Conservation (phyloP, 768 basidiomycete species). For the Daedalea quercina region DNA sequence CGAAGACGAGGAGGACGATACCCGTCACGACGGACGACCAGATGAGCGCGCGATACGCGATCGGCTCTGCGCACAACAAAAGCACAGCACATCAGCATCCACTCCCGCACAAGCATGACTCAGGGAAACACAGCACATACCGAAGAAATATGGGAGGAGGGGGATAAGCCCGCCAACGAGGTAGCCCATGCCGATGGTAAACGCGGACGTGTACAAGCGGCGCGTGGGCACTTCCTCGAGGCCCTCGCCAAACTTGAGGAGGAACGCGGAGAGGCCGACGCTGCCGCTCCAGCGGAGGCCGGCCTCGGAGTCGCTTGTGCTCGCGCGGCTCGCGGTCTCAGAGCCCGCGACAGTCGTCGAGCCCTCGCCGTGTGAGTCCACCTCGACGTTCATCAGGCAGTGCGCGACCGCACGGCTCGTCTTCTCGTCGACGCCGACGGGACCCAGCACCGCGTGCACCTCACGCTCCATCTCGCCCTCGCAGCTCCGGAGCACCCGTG, state of each 20-base stretch:
- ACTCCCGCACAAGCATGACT: background rate
- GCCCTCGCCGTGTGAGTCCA: slow-evolving; percentile 21
- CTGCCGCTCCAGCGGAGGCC: slow-evolving; percentile 64
- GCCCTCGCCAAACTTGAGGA: slow-evolving; percentile 95
- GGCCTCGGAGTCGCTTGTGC: slow-evolving; percentile 44
- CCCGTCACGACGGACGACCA: slow-evolving; percentile 81
- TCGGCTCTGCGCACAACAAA: slow-evolving; percentile 42
- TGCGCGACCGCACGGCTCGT: slow-evolving; percentile 75
- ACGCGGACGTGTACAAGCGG: slow-evolving; percentile 83
- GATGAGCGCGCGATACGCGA: slow-evolving; percentile 60
- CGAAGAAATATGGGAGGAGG: slow-evolving; percentile 88
- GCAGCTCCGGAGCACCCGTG: slow-evolving; percentile 84
- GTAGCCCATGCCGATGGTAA: slow-evolving; percentile 95
- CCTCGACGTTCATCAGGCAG: slow-evolving; percentile 63
- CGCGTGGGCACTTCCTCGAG: slow-evolving; percentile 85
- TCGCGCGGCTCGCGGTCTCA: slow-evolving; percentile 10
- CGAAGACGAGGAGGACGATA: slow-evolving; percentile 81
- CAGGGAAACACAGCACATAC: slow-evolving; percentile 2
- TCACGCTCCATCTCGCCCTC: slow-evolving; percentile 96
- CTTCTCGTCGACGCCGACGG: slow-evolving; percentile 82
- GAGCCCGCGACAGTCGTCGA: slow-evolving; percentile 4
- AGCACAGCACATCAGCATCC: background rate
- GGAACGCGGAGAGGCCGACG: slow-evolving; percentile 86
- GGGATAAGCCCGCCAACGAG: slow-evolving; percentile 92
- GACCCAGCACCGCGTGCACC: slow-evolving; percentile 80